Conservation (phyloP, 768 basidiomycete genomes). For the Neoboletus subvelutipes region DNA sequence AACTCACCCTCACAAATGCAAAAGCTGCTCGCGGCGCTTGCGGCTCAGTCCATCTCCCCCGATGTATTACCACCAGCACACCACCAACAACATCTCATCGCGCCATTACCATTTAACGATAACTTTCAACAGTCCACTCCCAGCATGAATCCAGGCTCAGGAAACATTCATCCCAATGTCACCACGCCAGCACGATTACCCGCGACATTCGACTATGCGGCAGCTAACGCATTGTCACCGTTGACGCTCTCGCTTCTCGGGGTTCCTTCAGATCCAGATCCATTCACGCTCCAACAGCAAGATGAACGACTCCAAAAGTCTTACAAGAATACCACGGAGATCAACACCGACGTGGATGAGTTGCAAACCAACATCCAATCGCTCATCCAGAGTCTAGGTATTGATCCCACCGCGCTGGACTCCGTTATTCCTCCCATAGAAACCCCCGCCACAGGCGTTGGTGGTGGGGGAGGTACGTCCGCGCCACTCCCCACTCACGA, state of each 20-base stretch:
- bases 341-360: conserved; percentile 71
- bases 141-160: not conserved
- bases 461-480: conserved; percentile 8
- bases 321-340: conserved; percentile 61
- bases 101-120: conserved; percentile 30
- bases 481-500: conserved; percentile 1
- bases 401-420: conserved; percentile 47
- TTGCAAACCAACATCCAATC: conserved; percentile 67
- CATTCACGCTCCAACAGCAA: conserved; percentile 37
- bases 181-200: conserved; percentile 14
- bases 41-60: conserved; percentile 24
- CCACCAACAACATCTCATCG: conserved; percentile 26
- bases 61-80: conserved; percentile 24
- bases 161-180: conserved; percentile 7
- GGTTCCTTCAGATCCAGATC: conserved; percentile 29
- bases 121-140: conserved; percentile 9
- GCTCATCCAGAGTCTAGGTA: conserved; percentile 68
- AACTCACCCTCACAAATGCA: conserved; percentile 56
- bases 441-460: not conserved
- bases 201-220: conserved; percentile 21
- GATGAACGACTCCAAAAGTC: conserved; percentile 48
- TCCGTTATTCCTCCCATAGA: conserved; percentile 7
- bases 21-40: conserved; percentile 49
- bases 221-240: conserved; percentile 23
- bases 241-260: conserved; percentile 27